Conservation (phyloP, 805 yeast genomes). For the Lipomyces yamanashiensis region DNA sequence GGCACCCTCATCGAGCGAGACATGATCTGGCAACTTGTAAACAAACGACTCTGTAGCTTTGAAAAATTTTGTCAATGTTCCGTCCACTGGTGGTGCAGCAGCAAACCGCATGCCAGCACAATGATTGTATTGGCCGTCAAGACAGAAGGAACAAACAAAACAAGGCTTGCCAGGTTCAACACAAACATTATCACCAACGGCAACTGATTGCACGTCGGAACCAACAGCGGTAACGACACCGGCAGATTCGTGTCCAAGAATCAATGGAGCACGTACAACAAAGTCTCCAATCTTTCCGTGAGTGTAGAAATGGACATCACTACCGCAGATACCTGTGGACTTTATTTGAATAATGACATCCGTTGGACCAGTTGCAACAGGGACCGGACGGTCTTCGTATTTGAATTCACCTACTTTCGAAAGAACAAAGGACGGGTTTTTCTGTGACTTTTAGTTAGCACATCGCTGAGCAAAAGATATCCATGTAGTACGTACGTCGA, state of each 20-base stretch:
- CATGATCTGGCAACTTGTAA: slow-evolving; percentile 50
- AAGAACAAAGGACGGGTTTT: slow-evolving; percentile 52
- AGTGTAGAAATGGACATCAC: slow-evolving; percentile 61
- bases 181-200: slow-evolving; percentile 63
- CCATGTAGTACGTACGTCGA: neutral
- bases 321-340: slow-evolving; percentile 65
- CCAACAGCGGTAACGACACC: slow-evolving; percentile 56
- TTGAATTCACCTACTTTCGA: slow-evolving; percentile 52
- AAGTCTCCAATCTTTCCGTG: slow-evolving; percentile 60
- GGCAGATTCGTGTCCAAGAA: slow-evolving; percentile 61
- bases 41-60: slow-evolving; percentile 50
- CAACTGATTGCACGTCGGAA: slow-evolving; percentile 49
- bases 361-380: slow-evolving; percentile 36
- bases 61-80: slow-evolving; percentile 58
- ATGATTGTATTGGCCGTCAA: slow-evolving; percentile 56
- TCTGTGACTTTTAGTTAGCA: neutral
- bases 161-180: slow-evolving; percentile 69
- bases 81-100: slow-evolving; percentile 62
- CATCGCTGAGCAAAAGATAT: neutral
- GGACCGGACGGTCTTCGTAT: slow-evolving; percentile 49
- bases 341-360: slow-evolving; percentile 31
- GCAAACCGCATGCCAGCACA: slow-evolving; percentile 56
- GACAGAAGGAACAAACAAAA: slow-evolving; percentile 56
- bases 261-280: slow-evolving; percentile 52
- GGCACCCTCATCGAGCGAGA: slow-evolving; percentile 55